These are phyloP conservation scores for Zangia roseola DNA, from an alignment of 768 basidiomycete genomes.

Conservation along the genomic window DNA sequence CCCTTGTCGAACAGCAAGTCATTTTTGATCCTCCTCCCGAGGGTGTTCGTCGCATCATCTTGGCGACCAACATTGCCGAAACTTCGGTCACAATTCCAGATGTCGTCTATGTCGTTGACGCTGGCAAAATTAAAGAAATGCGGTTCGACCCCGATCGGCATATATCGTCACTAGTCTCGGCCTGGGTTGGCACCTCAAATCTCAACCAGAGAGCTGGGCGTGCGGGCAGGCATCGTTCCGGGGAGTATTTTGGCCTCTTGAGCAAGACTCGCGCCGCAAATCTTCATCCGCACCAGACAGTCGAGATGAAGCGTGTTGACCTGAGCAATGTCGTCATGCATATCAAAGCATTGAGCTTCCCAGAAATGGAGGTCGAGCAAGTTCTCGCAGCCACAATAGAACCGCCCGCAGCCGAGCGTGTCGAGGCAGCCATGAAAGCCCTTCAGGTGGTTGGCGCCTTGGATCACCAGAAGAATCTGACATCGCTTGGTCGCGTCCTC, in stretches of 20 bases:
- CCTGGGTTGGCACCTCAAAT: constrained; percentile 90
- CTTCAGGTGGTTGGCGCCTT: constrained; percentile 88
- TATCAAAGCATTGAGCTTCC: constrained; percentile 89
- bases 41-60: constrained; percentile 83
- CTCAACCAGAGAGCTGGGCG: constrained; percentile 89
- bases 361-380: constrained; percentile 81
- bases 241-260: constrained; percentile 88
- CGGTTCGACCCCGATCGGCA: constrained; percentile 86
- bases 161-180: constrained; percentile 84
- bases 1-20: constrained; percentile 82
- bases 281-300: constrained; percentile 79
- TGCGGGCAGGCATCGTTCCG: constrained; percentile 86
- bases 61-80: constrained; percentile 95
- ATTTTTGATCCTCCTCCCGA: constrained; percentile 80
- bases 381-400: constrained; percentile 85
- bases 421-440: constrained; percentile 74
- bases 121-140: constrained; percentile 84
- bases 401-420: constrained; percentile 75
- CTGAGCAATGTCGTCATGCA: constrained; percentile 95
- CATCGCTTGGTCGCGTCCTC: constrained; percentile 84
- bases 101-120: constrained; percentile 91
- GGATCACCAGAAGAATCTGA: constrained; percentile 71
- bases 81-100: constrained; percentile 95
- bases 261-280: constrained; percentile 56
- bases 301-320: constrained; percentile 94